These are phyloP conservation scores for Clavispora santaluciae DNA, from an alignment of 805 yeast species.

Conservation along the genomic window DNA sequence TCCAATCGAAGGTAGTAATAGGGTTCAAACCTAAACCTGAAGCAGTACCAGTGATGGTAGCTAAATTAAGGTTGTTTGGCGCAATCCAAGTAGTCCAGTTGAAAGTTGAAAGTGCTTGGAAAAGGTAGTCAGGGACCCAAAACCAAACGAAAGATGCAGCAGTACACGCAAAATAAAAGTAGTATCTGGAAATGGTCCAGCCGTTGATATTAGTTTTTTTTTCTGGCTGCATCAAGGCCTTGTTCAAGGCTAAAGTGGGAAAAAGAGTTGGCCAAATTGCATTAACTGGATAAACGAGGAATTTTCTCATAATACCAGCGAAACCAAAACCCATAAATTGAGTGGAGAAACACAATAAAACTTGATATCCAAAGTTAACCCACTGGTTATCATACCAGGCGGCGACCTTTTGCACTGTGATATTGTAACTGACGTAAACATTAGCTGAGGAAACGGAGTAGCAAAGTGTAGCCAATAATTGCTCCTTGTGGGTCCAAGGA, in stretches of 20 bases:
- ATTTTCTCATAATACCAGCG: conserved; percentile 27
- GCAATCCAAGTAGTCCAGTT: conserved; percentile 59
- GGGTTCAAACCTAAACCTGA: conserved; percentile 52
- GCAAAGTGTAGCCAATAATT: conserved; percentile 54
- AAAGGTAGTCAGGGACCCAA: conserved; percentile 44
- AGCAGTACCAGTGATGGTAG: conserved; percentile 43
- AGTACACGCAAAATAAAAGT: conserved; percentile 22
- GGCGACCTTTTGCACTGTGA: conserved; percentile 16
- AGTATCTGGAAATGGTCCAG: conserved; percentile 31
- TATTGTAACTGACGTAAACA: conserved; percentile 26
- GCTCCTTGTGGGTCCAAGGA: conserved; percentile 62
- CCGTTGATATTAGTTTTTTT: conserved; percentile 26
- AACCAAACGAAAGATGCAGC: conserved; percentile 33
- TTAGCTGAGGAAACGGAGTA: conserved; percentile 29
- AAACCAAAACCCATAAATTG: conserved; percentile 28
- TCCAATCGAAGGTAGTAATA: conserved; percentile 50
- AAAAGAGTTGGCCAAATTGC: conserved; percentile 30
- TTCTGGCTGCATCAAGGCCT: conserved; percentile 36
- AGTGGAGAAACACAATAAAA: conserved; percentile 20
- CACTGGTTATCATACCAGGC: conserved; percentile 21
- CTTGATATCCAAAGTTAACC: conserved; percentile 23
- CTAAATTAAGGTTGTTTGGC: conserved; percentile 46
- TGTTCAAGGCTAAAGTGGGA: conserved; percentile 44
- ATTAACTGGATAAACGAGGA: conserved; percentile 23
- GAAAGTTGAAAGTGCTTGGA: conserved; percentile 39